A percentile compares a stretch with the other conserved stretches of the same genome.
These are phyloP conservation scores for Penicillium sp. DNA, from an alignment of 2,329 filamentous ascomycete species.

Conservation along the genomic window DNA sequence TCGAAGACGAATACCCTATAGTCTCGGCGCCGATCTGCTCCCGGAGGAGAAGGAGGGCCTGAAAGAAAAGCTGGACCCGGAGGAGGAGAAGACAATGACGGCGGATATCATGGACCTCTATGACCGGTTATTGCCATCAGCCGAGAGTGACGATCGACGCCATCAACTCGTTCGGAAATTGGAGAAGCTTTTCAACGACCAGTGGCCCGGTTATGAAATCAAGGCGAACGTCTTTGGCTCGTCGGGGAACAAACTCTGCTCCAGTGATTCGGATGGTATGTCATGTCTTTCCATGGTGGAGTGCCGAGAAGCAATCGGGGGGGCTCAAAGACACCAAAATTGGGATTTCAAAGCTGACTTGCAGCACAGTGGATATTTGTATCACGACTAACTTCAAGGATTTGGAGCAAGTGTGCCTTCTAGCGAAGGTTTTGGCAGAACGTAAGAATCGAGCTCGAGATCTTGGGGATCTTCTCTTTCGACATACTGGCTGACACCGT, in stretches of 20 bases:
- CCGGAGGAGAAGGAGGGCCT: slow-evolving; percentile 70
- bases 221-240: slow-evolving; percentile 96
- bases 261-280: slow-evolving; percentile 92
- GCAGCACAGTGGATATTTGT: slow-evolving; percentile 86
- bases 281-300: slow-evolving; percentile 4
- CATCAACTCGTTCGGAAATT: slow-evolving; percentile 81
- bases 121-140: slow-evolving; percentile 79
- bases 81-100: slow-evolving; percentile 75
- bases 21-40: slow-evolving; percentile 77
- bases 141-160: slow-evolving; percentile 76
- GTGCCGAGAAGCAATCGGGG: too few species aligned
- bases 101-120: slow-evolving; percentile 86
- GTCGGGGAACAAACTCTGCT: slow-evolving; percentile 91
- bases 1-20: slow-evolving; percentile 88
- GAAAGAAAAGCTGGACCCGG: slow-evolving; percentile 71
- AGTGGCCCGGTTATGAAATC: slow-evolving; percentile 91
- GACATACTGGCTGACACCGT: background rate
- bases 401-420: slow-evolving; percentile 85
- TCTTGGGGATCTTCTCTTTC: background rate
- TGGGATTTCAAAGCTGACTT: slow-evolving; percentile 31
- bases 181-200: slow-evolving; percentile 81
- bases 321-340: too few species aligned
- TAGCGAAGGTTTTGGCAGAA: slow-evolving; percentile 82
- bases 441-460: slow-evolving; percentile 61
- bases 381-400: slow-evolving; percentile 90